Evolutionary conservation across 1,139 yeast species (phyloP).

Genomic region (Saccharomyces pastorianus): DNA sequence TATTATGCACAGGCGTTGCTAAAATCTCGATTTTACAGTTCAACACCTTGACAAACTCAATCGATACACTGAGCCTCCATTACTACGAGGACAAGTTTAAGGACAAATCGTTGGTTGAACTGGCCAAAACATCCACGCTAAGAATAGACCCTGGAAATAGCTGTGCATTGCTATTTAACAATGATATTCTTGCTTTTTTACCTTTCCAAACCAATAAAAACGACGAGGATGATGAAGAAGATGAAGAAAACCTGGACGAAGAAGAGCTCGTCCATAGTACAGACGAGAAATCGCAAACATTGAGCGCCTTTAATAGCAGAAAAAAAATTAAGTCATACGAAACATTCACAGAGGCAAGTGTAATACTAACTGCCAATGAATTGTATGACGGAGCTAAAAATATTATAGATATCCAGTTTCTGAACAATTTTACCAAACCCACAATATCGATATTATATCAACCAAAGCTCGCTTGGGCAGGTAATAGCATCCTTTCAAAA

Average conservation of each 20-base stretch:
- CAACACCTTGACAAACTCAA: conserved; percentile 45
- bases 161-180: conserved; percentile 58
- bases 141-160: conserved; percentile 58
- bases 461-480: conserved; percentile 67
- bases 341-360: conserved; percentile 15
- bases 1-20: conserved; percentile 66
- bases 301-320: conserved; percentile 26
- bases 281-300: conserved; percentile 13
- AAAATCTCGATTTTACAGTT: conserved; percentile 71
- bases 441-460: conserved; percentile 68
- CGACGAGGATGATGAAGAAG: conserved; percentile 9
- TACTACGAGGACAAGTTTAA: conserved; percentile 69
- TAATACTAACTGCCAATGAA: conserved; percentile 48
- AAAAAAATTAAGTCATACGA: conserved; percentile 5
- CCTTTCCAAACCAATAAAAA: conserved; percentile 37
- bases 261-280: conserved; percentile 32
- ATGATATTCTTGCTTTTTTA: conserved; percentile 65
- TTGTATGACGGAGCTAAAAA: conserved; percentile 53
- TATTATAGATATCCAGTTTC: conserved; percentile 59
- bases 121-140: conserved; percentile 40
- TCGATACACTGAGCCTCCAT: conserved; percentile 74
- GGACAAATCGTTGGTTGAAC: conserved; percentile 41
- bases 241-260: conserved; percentile 7
- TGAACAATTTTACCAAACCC: conserved; percentile 69
- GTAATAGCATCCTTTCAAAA: conserved; percentile 34